Evolutionary conservation across 2,329 filamentous ascomycete genomes (phyloP).

Genomic region (Epichloe sibirici): DNA sequence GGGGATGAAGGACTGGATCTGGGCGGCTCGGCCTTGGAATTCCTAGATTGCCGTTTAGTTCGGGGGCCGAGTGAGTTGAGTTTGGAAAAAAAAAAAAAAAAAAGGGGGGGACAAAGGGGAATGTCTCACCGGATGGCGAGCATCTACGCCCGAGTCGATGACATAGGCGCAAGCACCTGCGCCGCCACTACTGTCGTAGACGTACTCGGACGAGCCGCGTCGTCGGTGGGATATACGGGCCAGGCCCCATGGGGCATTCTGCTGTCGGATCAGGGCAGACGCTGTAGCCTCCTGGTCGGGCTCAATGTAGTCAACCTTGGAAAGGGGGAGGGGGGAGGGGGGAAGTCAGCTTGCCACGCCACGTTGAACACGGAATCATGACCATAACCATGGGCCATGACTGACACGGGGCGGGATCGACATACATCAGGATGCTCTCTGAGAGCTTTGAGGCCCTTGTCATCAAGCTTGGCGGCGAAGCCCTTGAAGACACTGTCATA

Average conservation of each 20-base stretch:
- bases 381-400: neutral
- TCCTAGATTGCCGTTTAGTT: conserved; percentile 12
- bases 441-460: conserved; percentile 7
- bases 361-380: neutral
- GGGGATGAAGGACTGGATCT: conserved; percentile 21
- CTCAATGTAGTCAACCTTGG: conserved; percentile 24
- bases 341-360: neutral
- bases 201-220: conserved; percentile 14
- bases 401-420: neutral
- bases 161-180: conserved; percentile 27
- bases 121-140: conserved; percentile 19
- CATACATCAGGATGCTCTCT: conserved; percentile 14
- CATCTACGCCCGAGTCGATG: conserved; percentile 28
- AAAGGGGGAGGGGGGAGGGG: no score
- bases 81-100: neutral
- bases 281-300: conserved; percentile 16
- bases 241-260: conserved; percentile 24
- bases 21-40: conserved; percentile 28
- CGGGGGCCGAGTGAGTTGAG: neutral
- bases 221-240: conserved; percentile 20
- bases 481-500: conserved; percentile 14
- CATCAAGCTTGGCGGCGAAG: conserved; percentile 13
- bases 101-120: no score
- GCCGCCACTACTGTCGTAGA: conserved; percentile 23
- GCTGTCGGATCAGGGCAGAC: conserved; percentile 16